Percentiles rank a stretch among this genome's conserved stretches.
These are phyloP conservation scores for Leucaena leucocephala DNA, from an alignment of 306 rosid species.

Conservation along the genomic window DNA sequence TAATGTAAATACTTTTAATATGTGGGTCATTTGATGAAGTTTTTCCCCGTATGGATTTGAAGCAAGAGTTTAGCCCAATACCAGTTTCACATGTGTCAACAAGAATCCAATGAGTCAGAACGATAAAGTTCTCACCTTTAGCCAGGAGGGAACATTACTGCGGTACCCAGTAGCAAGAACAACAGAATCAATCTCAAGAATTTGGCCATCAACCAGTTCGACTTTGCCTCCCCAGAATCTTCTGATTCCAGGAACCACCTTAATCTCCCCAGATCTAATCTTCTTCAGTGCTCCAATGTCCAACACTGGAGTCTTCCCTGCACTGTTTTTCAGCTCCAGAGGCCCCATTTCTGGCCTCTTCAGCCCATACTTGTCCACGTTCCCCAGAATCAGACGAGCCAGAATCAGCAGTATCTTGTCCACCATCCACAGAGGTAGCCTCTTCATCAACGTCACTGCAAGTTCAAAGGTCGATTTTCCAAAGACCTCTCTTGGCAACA, in stretches of 20 bases:
- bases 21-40: neutral
- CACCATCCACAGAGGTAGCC: slow-evolving; percentile 71
- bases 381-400: slow-evolving; percentile 63
- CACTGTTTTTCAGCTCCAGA: slow-evolving; percentile 70
- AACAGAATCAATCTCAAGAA: slow-evolving; percentile 72
- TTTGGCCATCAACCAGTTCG: slow-evolving; percentile 68
- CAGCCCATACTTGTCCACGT: slow-evolving; percentile 66
- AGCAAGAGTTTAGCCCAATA: neutral
- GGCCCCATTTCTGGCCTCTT: slow-evolving; percentile 79
- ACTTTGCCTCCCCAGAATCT: slow-evolving; percentile 66
- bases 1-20: neutral
- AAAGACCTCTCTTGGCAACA: slow-evolving; percentile 71
- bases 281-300: slow-evolving; percentile 83
- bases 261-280: slow-evolving; percentile 71
- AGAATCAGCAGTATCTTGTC: slow-evolving; percentile 73
- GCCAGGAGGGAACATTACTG: slow-evolving; percentile 98
- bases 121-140: slow-evolving; percentile 60
- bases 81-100: neutral
- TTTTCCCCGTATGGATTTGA: neutral
- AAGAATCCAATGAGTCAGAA: neutral
- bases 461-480: slow-evolving; percentile 83
- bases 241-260: slow-evolving; percentile 83
- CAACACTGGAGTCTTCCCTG: slow-evolving; percentile 88
- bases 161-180: slow-evolving; percentile 93
- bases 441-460: slow-evolving; percentile 66